Conservation (phyloP, 345 rosid species). For the Limnanthes douglasii region DNA sequence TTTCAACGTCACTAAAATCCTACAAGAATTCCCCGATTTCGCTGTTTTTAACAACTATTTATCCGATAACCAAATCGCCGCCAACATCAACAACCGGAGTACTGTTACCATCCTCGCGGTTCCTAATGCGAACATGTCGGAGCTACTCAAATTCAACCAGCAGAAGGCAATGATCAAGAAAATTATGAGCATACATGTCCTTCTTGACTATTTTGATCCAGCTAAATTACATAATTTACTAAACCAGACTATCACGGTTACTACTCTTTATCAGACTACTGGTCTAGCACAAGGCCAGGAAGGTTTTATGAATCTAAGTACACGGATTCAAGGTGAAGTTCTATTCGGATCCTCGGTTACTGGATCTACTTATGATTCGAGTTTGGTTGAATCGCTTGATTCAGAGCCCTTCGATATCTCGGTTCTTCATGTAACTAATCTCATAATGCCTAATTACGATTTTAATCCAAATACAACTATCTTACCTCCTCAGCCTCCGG, state of each 20-base stretch:
- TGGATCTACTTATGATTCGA: slow-evolving; percentile 47
- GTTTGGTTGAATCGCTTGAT: slow-evolving; percentile 38
- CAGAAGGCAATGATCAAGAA: slow-evolving; percentile 42
- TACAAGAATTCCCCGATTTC: slow-evolving; percentile 36
- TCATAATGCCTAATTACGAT: too few species aligned
- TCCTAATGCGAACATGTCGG: slow-evolving; percentile 43
- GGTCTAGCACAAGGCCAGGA: slow-evolving; percentile 58
- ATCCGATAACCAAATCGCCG: slow-evolving; percentile 48
- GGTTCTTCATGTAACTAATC: slow-evolving; percentile 36
- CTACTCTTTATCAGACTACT: slow-evolving; percentile 80
- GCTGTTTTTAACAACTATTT: slow-evolving; percentile 49
- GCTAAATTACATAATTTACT: slow-evolving; percentile 54
- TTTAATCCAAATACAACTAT: too few species aligned
- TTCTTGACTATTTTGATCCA: slow-evolving; percentile 63
- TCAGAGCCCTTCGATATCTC: slow-evolving; percentile 58
- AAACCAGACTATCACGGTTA: slow-evolving; percentile 35
- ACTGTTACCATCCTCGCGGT: slow-evolving; percentile 63
- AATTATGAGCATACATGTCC: slow-evolving; percentile 45
- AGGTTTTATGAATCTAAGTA: slow-evolving; percentile 75
- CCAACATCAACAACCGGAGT: slow-evolving; percentile 58
- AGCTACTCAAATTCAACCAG: slow-evolving; percentile 28
- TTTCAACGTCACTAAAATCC: slow-evolving; percentile 63
- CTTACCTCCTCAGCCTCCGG: too few species aligned
- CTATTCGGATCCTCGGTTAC: slow-evolving; percentile 59
- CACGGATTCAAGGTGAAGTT: slow-evolving; percentile 48